phyloP scores from a whole-genome alignment of 2,329 filamentous ascomycete species.

The Tympanopsis confertula region DNA sequence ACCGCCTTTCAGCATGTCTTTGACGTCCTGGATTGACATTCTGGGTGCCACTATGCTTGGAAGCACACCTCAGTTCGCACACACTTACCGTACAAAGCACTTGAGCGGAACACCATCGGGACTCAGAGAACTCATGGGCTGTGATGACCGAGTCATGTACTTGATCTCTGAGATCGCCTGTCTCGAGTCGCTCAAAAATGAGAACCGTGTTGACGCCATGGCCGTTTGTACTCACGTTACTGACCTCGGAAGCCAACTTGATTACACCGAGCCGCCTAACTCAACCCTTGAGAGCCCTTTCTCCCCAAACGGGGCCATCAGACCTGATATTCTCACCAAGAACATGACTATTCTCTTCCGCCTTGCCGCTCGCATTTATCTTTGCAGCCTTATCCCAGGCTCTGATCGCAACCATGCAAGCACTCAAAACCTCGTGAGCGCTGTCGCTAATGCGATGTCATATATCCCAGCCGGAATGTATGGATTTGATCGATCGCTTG shows the following conservation, averaged over 20 bases:
- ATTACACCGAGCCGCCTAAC: slow-evolving; percentile 37
- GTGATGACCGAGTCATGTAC: slow-evolving; percentile 95
- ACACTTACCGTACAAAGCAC: slow-evolving; percentile 93
- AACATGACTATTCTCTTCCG: slow-evolving; percentile 55
- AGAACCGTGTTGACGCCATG: slow-evolving; percentile 73
- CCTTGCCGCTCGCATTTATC: slow-evolving; percentile 52
- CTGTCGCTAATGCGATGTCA: background rate
- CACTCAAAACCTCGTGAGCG: slow-evolving; percentile 31
- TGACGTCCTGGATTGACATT: slow-evolving; percentile 93
- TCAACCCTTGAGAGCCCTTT: slow-evolving; percentile 22
- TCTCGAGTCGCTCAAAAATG: slow-evolving; percentile 74
- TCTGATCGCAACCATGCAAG: slow-evolving; percentile 40
- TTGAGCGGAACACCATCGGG: slow-evolving; percentile 59
- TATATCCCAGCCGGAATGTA: slow-evolving; percentile 44
- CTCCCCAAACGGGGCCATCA: slow-evolving; percentile 31
- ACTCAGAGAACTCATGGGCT: slow-evolving; percentile 88
- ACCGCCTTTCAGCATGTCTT: slow-evolving; percentile 87
- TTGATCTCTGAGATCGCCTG: slow-evolving; percentile 95
- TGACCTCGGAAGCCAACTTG: slow-evolving; percentile 45
- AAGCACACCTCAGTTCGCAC: slow-evolving; percentile 73
- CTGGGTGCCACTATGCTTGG: slow-evolving; percentile 87
- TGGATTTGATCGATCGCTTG: slow-evolving; percentile 54
- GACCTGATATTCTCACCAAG: slow-evolving; percentile 44
- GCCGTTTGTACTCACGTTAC: slow-evolving; percentile 50
- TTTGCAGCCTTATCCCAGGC: slow-evolving; percentile 55